phyloP scores from a whole-genome alignment of 768 basidiomycete genomes.

The Mycena belliarum region DNA sequence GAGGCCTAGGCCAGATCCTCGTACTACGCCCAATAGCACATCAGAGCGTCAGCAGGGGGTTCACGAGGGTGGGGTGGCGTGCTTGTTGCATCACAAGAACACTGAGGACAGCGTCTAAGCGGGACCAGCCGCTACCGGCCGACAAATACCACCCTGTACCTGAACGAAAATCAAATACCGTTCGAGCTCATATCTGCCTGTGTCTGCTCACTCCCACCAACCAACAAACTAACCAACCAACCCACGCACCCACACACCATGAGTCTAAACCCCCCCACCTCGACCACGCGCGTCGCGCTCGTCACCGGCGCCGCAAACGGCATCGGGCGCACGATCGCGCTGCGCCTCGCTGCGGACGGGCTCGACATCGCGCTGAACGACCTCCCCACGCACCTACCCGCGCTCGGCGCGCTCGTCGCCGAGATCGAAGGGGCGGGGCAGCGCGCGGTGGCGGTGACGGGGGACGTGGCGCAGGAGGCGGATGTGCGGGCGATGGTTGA shows the following conservation, averaged over 20 bases:
- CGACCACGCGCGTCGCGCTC: conserved; percentile 24
- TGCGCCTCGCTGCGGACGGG: conserved; percentile 35
- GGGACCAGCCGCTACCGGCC: no score
- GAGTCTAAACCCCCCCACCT: neutral
- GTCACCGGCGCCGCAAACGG: conserved; percentile 37
- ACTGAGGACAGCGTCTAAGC: no score
- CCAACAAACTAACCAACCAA: no score
- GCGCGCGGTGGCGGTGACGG: conserved; percentile 22
- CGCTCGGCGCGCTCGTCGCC: conserved; percentile 24
- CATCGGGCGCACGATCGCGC: conserved; percentile 34
- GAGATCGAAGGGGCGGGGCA: conserved; percentile 28
- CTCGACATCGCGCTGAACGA: conserved; percentile 33
- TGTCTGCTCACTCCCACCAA: no score
- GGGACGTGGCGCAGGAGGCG: conserved; percentile 30
- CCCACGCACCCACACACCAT: no score
- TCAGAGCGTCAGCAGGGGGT: no score
- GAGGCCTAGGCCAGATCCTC: no score
- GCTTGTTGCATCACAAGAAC: no score
- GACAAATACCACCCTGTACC: no score
- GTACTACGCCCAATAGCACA: no score
- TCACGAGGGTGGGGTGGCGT: no score
- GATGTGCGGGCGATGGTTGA: conserved; percentile 33
- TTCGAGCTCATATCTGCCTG: neutral
- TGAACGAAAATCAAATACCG: no score
- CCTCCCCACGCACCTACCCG: conserved; percentile 22